Evolutionary conservation across 2,329 filamentous ascomycete genomes (phyloP), one percentile per base, ranked within the genome.

Genomic region (Ophiocordyceps camponoti-saundersi): DNA sequence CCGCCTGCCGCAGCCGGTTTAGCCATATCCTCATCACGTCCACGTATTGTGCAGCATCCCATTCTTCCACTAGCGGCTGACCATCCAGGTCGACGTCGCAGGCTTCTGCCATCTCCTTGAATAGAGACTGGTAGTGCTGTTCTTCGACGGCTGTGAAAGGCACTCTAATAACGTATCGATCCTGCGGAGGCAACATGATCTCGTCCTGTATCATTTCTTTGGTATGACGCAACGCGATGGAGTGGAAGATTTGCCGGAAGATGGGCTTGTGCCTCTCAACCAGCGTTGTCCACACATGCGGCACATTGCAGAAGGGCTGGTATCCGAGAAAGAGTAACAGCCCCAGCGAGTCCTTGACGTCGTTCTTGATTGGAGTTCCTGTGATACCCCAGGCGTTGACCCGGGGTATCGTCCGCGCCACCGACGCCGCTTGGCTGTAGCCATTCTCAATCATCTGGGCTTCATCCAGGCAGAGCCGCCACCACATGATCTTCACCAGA

Each of bases 361-460:
- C 75, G 53, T 87, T 85, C 53, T 85, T 82, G 36, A 96, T 73
- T 0, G 92, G 92, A 1, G 92, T 98, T 41, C 62, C 92, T 0
- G 87, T 90, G 40, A 98, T 80, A 15, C 83, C 88, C 92, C 92
- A 96, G 2, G 87, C 82, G 63, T 95, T 89, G 52, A 85, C 65
- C 26, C 92, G 76, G 42, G 90, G 88, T 50, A 98, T 82, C 23
- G 82, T 68, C 40, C 80, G 77, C 34, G 88, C 88, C 15, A 95
- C 79, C 44, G 73, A 77, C 1, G 92, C 89, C 26, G 90, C 85
- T 53, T 86, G 81, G 55, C 79, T 89, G 4, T 93, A 80, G 32
- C 88, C 87, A 53, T 78, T 90, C 59, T 96, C 90, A 41, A 96
- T 80, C 83, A 95, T 94, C 57, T 98, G 92, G 0, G 90, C 80